Conservation (phyloP, 768 basidiomycete genomes). For the Galerina marginata region DNA sequence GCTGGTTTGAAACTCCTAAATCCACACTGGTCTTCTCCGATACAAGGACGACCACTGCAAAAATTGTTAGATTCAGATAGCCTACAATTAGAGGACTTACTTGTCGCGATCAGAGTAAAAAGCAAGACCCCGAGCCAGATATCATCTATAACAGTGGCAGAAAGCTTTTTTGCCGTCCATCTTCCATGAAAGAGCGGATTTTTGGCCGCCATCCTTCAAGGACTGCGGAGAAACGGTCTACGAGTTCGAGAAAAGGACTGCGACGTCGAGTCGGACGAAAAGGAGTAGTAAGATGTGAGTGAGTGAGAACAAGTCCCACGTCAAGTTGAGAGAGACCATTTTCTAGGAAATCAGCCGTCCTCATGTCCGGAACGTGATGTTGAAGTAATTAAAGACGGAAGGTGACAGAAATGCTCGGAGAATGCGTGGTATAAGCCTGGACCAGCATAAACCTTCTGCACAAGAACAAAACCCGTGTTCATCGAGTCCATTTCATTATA, state of each 20-base stretch:
- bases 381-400: neutral
- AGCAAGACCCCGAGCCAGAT: constrained; percentile 68
- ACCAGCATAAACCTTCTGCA: neutral
- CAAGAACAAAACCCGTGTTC: neutral
- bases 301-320: neutral
- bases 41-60: constrained; percentile 61
- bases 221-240: neutral
- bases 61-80: neutral
- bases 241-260: neutral
- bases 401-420: neutral
- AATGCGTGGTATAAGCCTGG: neutral
- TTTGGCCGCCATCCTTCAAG: constrained; percentile 19
- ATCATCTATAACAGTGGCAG: constrained; percentile 64
- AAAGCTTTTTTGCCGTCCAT: constrained; percentile 57
- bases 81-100: constrained; percentile 34
- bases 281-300: neutral
- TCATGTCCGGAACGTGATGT: constrained; percentile 9
- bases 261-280: neutral
- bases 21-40: constrained; percentile 51
- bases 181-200: constrained; percentile 50
- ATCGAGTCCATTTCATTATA: neutral
- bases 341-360: neutral
- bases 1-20: constrained; percentile 56
- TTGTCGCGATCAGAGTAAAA: constrained; percentile 60
- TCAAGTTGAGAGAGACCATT: neutral